These are phyloP conservation scores for Thecaphora thlaspeos DNA, from an alignment of 1,284 basidiomycete species.

Conservation along the genomic window DNA sequence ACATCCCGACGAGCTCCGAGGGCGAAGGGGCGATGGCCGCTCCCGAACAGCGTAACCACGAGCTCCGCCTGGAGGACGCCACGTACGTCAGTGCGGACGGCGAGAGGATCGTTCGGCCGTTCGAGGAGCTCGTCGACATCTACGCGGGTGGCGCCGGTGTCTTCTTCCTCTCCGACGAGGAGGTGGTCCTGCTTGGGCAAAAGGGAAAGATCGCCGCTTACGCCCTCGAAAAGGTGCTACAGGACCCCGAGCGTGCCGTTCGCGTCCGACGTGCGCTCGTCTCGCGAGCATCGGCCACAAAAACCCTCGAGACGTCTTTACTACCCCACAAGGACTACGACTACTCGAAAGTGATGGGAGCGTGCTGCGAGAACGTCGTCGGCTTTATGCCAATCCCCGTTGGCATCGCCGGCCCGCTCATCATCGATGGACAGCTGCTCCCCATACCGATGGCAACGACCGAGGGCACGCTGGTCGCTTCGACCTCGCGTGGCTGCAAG, in stretches of 20 bases:
- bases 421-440: slow-evolving; percentile 78
- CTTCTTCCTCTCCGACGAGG: slow-evolving; percentile 79
- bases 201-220: slow-evolving; percentile 91
- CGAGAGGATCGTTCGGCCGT: slow-evolving; percentile 53
- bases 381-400: slow-evolving; percentile 96
- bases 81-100: slow-evolving; percentile 33
- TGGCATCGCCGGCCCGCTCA: slow-evolving; percentile 93
- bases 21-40: slow-evolving; percentile 30
- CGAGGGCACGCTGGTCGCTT: slow-evolving; percentile 96
- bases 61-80: slow-evolving; percentile 29
- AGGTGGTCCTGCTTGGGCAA: slow-evolving; percentile 83
- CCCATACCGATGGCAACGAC: slow-evolving; percentile 99
- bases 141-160: slow-evolving; percentile 72
- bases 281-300: slow-evolving; percentile 81
- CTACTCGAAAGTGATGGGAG: slow-evolving; percentile 90
- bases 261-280: slow-evolving; percentile 82
- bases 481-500: slow-evolving; percentile 95
- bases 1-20: slow-evolving; percentile 28
- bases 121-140: slow-evolving; percentile 82
- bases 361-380: slow-evolving; percentile 98
- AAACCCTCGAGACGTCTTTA: slow-evolving; percentile 79
- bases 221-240: slow-evolving; percentile 87
- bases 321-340: slow-evolving; percentile 86
- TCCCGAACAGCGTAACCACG: slow-evolving; percentile 23
- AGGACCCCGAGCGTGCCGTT: slow-evolving; percentile 83